Base-by-base conservation (phyloP, 2,329 filamentous ascomycete genomes). In the Colletotrichum brevisporum region DNA sequence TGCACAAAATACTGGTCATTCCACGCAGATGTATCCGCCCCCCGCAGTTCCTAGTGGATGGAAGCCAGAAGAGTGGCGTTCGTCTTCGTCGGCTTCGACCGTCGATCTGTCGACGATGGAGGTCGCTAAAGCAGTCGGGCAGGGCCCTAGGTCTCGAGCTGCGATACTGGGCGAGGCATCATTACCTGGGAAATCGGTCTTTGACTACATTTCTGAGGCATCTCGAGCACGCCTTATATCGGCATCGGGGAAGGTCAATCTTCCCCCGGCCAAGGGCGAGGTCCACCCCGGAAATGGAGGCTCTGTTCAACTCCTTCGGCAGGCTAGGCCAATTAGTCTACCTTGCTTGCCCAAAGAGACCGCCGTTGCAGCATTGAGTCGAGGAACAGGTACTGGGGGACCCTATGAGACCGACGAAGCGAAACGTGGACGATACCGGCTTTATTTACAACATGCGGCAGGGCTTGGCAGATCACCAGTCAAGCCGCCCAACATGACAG, bases 151-250 rank as follows among this genome's bases (percentile, higher is more conserved):
- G 75, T 85, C 91, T 50, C 90, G 96, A 71, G 95, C 94, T 13
- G 90, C 90, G 41, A 63, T 63, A 31, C 85, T 97, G 1, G 94
- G 94, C 39, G 94, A 97, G 80, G 83, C 88, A 18, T 88, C 89
- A 43, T 83, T 98, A 0, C 95, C 95, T 0, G 94, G 94, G 0
- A 98, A 98, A 82, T 98, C 96, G 0, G 91, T 99, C 3, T 99
- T 98, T 78, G 95, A 98, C 80, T 99, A 93, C 79, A 87, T 99
- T 72, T 93, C 93, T 0, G 86, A 93, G 0, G 88, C 92, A 41
- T 90, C 93, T 4, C 90, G 96, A 70, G 91, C 95, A 59, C 89
- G 91, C 27, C 87, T 99, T 52, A 94, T 88, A 3, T 86, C 89
- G 12, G 90, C 90, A 1, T 94, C 94, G 2, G 95, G 95, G 1